Evolutionary conservation across 768 basidiomycete species (phyloP).

Genomic region (Royoungia palumana): DNA sequence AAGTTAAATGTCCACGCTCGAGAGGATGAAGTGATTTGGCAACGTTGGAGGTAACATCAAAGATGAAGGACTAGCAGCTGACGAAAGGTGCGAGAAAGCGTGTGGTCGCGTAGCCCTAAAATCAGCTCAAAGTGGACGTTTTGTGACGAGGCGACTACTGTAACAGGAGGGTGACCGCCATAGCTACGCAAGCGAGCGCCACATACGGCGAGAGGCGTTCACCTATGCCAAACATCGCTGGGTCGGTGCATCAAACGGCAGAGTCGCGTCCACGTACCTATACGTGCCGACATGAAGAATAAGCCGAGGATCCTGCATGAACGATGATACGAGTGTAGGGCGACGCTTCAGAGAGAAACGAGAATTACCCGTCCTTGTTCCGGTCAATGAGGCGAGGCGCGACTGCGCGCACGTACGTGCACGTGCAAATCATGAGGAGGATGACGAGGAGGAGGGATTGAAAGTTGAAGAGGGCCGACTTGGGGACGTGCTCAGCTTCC

Average conservation of each 20-base stretch:
- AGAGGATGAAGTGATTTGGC: too few species aligned
- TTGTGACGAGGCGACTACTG: conserved; percentile 28
- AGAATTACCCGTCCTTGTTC: conserved; percentile 86
- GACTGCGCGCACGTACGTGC: conserved; percentile 89
- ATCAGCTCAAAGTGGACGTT: neutral
- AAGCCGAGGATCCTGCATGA: conserved; percentile 78
- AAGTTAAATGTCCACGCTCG: too few species aligned
- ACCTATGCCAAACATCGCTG: conserved; percentile 43
- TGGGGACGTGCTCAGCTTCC: conserved; percentile 6
- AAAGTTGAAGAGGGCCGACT: conserved; percentile 98
- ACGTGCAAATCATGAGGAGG: conserved; percentile 92
- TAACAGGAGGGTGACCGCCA: conserved; percentile 75
- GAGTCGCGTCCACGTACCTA: conserved; percentile 54
- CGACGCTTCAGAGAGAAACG: neutral
- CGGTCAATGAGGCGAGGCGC: conserved; percentile 88
- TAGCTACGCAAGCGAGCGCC: conserved; percentile 84
- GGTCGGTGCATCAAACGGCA: neutral
- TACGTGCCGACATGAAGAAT: conserved; percentile 93
- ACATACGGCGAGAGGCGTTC: conserved; percentile 97
- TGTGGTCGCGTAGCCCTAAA: too few species aligned
- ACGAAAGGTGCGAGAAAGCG: too few species aligned
- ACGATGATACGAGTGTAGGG: neutral
- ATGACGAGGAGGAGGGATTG: conserved; percentile 92
- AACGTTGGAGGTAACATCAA: too few species aligned
- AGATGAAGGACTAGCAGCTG: too few species aligned